Percentiles rank a stretch among this genome's conserved stretches.
Evolutionary conservation across 202 grass and related monocot species (phyloP).

Genomic region (Miscanthus sacchariflorus): DNA sequence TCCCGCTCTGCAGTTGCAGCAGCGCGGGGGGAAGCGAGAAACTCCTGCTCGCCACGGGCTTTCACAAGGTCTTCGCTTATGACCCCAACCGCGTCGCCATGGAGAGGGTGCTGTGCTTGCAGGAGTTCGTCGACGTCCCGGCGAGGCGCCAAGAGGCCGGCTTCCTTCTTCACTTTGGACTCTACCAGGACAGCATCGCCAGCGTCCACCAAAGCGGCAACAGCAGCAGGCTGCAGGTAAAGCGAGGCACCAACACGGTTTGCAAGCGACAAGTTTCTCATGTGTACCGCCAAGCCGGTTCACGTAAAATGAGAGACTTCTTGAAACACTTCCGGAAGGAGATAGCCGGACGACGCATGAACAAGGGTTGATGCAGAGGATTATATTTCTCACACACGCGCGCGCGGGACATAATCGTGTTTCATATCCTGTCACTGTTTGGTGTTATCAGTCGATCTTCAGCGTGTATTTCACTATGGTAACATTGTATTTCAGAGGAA

Average conservation of each 20-base stretch:
- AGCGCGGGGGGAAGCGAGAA: background rate
- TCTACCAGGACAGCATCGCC: constrained; percentile 4
- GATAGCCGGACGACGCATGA: too few species aligned
- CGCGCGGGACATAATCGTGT: too few species aligned
- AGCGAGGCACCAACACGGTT: background rate
- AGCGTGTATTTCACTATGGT: too few species aligned
- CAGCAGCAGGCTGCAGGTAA: background rate
- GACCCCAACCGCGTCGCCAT: background rate
- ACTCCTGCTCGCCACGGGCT: constrained; percentile 28
- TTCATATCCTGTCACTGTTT: too few species aligned
- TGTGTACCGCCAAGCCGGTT: too few species aligned
- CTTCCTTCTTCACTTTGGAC: background rate
- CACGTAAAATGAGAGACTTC: too few species aligned
- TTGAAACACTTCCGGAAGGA: too few species aligned
- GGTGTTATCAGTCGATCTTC: too few species aligned
- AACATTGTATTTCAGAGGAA: too few species aligned
- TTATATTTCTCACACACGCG: too few species aligned
- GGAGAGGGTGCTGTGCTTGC: background rate
- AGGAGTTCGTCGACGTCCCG: constrained; percentile 7
- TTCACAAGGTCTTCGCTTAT: constrained; percentile 22
- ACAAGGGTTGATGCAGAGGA: too few species aligned
- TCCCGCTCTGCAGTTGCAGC: constrained; percentile 3
- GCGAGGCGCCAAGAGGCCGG: background rate
- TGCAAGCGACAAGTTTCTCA: too few species aligned
- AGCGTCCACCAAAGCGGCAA: background rate